Evolutionary conservation across 2,329 filamentous ascomycete species (phyloP).

Genomic region (Xylariomycetidae sp.): DNA sequence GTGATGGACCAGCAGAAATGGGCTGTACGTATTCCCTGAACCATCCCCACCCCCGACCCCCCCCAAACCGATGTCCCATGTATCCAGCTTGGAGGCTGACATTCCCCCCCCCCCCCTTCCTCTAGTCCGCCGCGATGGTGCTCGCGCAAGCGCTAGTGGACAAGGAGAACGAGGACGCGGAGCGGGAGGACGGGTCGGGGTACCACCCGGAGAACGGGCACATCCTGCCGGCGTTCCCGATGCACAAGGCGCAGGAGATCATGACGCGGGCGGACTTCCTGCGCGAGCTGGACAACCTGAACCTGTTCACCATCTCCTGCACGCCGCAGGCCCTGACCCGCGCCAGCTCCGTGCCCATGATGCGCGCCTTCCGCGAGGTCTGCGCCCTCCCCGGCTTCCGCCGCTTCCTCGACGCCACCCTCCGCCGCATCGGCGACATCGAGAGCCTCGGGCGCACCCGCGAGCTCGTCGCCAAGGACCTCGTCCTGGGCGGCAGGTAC

Average conservation of each 20-base stretch:
- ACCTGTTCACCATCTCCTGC: constrained; percentile 94
- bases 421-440: constrained; percentile 84
- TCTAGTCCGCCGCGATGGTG: constrained; percentile 81
- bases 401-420: constrained; percentile 71
- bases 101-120: constrained; percentile 3
- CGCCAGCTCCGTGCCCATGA: constrained; percentile 94
- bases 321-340: constrained; percentile 80
- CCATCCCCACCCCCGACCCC: too few relatives aligned
- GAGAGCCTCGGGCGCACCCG: constrained; percentile 90
- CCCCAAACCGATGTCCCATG: too few relatives aligned
- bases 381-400: constrained; percentile 73
- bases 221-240: constrained; percentile 70
- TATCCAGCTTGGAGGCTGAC: too few relatives aligned
- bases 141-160: constrained; percentile 89
- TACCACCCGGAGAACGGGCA: constrained; percentile 66
- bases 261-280: constrained; percentile 98
- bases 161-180: constrained; percentile 60
- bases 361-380: constrained; percentile 81
- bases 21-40: constrained; percentile 53
- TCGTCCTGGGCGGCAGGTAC: constrained; percentile 80
- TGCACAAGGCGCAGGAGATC: constrained; percentile 80
- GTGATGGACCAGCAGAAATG: constrained; percentile 98
- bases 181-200: constrained; percentile 53
- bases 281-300: constrained; percentile 83
- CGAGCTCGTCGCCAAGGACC: constrained; percentile 90